Evolutionary conservation across 805 yeast species (phyloP).

Genomic region (Kregervanrija pseudodelftensis): DNA sequence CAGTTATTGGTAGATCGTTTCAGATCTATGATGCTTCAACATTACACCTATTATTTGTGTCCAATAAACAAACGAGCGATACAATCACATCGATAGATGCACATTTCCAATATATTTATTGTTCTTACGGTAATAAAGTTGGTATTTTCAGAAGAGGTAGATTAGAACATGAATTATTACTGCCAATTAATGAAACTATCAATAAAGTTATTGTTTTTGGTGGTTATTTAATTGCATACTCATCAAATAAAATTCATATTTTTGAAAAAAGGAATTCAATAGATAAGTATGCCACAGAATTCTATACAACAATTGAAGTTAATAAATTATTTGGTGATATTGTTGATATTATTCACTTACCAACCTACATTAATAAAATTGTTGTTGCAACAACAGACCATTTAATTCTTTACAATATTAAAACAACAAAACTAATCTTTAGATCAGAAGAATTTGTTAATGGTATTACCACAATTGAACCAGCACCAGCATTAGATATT

Average conservation of each 20-base stretch:
- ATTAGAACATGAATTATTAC: constrained; percentile 36
- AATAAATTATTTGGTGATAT: constrained; percentile 65
- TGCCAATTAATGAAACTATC: constrained; percentile 32
- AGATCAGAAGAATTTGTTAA: constrained; percentile 39
- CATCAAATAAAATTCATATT: constrained; percentile 26
- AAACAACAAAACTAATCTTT: constrained; percentile 67
- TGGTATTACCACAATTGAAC: constrained; percentile 62
- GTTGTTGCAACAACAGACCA: constrained; percentile 69
- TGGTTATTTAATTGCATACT: constrained; percentile 59
- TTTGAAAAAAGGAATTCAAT: constrained; percentile 25
- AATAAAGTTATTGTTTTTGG: constrained; percentile 63
- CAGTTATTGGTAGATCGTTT: constrained; percentile 83
- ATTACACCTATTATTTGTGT: constrained; percentile 76
- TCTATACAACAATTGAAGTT: constrained; percentile 55
- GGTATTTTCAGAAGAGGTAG: constrained; percentile 82
- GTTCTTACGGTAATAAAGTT: constrained; percentile 61
- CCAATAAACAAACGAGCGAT: constrained; percentile 66
- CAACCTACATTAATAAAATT: constrained; percentile 87
- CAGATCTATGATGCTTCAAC: constrained; percentile 92
- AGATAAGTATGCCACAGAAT: constrained; percentile 48
- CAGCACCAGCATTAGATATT: constrained; percentile 83
- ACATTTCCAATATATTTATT: constrained; percentile 79
- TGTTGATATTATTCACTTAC: constrained; percentile 68
- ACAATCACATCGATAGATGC: constrained; percentile 68
- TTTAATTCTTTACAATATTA: constrained; percentile 60